Conservation (phyloP, 1,284 basidiomycete species). For the Rhodofomes roseus region DNA sequence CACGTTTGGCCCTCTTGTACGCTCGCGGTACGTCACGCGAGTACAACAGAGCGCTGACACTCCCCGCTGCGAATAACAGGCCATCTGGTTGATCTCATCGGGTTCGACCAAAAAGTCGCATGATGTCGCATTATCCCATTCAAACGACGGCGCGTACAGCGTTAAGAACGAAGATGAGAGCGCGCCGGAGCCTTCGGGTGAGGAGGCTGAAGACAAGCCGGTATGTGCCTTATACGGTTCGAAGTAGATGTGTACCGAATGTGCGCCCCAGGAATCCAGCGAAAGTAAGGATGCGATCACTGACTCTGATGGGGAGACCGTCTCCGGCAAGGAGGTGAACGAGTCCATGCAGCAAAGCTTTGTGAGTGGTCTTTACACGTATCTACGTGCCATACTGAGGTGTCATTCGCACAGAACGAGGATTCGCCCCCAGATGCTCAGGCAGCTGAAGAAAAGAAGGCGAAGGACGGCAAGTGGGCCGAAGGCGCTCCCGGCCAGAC, state of each 20-base stretch:
- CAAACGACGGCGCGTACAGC: neutral
- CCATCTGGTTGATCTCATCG: slow-evolving; percentile 12
- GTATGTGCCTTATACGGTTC: neutral
- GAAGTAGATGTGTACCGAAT: neutral
- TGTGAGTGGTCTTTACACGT: slow-evolving; percentile 14
- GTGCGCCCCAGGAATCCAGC: too few relatives aligned
- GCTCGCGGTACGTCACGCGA: slow-evolving; percentile 6
- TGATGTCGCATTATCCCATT: neutral
- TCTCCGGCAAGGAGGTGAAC: slow-evolving; percentile 31
- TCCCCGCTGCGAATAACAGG: neutral
- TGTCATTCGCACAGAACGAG: too few relatives aligned
- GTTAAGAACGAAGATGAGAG: slow-evolving; percentile 32
- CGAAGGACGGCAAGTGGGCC: slow-evolving; percentile 14
- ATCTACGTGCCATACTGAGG: too few relatives aligned
- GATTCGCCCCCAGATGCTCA: slow-evolving; percentile 17
- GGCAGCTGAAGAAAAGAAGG: slow-evolving; percentile 14
- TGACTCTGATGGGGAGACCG: slow-evolving; percentile 31
- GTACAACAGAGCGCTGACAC: neutral
- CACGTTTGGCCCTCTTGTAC: slow-evolving; percentile 27
- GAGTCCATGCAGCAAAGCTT: slow-evolving; percentile 30
- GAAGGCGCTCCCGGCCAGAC: slow-evolving; percentile 17
- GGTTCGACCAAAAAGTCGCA: slow-evolving; percentile 3
- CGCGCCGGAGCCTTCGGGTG: slow-evolving; percentile 27
- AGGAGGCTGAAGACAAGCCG: slow-evolving; percentile 17
- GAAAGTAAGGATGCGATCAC: slow-evolving; percentile 9